Percentiles rank a stretch among this genome's conserved stretches.
Evolutionary conservation across 768 basidiomycete genomes (phyloP).

Genomic region (Chiua virens): DNA sequence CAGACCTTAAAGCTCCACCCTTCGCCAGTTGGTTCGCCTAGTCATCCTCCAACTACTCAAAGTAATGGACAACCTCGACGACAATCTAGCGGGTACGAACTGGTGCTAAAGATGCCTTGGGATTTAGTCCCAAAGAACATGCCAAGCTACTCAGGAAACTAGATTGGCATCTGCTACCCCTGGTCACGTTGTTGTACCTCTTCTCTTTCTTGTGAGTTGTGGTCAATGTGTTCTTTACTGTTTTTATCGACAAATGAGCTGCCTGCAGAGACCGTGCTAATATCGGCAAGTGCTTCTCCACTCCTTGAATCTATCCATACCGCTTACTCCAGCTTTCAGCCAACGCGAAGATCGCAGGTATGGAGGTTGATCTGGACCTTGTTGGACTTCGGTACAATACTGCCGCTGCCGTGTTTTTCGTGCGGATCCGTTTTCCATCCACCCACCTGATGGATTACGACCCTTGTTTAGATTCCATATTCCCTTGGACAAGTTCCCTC

Average conservation of each 20-base stretch:
- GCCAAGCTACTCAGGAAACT: conserved; percentile 35
- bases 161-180: conserved; percentile 41
- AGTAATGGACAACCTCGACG: neutral
- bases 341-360: conserved; percentile 46
- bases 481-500: conserved; percentile 39
- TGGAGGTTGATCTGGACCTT: conserved; percentile 39
- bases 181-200: conserved; percentile 41
- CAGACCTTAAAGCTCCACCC: neutral
- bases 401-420: conserved; percentile 41
- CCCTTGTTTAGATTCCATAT: conserved; percentile 33
- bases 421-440: conserved; percentile 7
- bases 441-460: neutral
- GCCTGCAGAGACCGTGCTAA: conserved; percentile 43
- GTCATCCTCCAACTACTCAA: neutral
- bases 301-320: neutral
- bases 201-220: conserved; percentile 42
- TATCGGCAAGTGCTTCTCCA: conserved; percentile 33
- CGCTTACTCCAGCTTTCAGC: conserved; percentile 25
- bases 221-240: too few species aligned
- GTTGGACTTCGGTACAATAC: conserved; percentile 37
- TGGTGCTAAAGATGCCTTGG: neutral
- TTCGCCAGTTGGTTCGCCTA: conserved; percentile 3
- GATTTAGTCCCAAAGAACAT: conserved; percentile 5
- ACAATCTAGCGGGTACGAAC: neutral
- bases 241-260: neutral